Evolutionary conservation across 2,329 filamentous ascomycete genomes (phyloP).

Genomic region (Aspergillus transmontanensis): DNA sequence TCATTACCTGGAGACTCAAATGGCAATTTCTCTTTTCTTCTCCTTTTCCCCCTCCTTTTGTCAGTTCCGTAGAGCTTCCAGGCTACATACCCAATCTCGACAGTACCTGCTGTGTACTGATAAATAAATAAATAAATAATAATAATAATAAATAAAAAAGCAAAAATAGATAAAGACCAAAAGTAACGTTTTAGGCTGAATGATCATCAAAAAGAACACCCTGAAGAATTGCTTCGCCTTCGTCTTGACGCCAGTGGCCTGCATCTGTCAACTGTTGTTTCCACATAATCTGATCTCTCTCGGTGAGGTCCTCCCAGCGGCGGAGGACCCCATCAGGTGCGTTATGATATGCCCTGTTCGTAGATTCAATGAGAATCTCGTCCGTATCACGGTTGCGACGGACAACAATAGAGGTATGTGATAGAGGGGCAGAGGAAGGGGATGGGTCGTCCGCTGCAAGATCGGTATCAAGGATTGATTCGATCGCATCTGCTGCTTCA

Average conservation of each 20-base stretch:
- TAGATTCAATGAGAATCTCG: constrained; percentile 26
- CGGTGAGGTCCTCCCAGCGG: constrained; percentile 47
- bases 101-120: neutral
- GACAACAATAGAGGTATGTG: constrained; percentile 23
- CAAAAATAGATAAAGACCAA: neutral
- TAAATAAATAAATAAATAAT: neutral
- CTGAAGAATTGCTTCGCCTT: constrained; percentile 75
- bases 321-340: neutral
- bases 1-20: neutral
- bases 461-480: constrained; percentile 12
- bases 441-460: neutral
- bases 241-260: constrained; percentile 76
- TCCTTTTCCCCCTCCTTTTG: neutral
- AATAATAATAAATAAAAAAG: neutral
- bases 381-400: constrained; percentile 23
- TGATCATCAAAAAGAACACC: constrained; percentile 72
- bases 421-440: neutral
- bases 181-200: neutral
- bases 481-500: constrained; percentile 11
- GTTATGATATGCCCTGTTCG: neutral
- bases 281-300: constrained; percentile 68
- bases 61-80: neutral
- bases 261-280: constrained; percentile 67
- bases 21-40: neutral
- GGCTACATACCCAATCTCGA: neutral